These are phyloP conservation scores for Cryptococcus sp. DNA, from an alignment of 1,284 basidiomycete genomes.

Conservation along the genomic window DNA sequence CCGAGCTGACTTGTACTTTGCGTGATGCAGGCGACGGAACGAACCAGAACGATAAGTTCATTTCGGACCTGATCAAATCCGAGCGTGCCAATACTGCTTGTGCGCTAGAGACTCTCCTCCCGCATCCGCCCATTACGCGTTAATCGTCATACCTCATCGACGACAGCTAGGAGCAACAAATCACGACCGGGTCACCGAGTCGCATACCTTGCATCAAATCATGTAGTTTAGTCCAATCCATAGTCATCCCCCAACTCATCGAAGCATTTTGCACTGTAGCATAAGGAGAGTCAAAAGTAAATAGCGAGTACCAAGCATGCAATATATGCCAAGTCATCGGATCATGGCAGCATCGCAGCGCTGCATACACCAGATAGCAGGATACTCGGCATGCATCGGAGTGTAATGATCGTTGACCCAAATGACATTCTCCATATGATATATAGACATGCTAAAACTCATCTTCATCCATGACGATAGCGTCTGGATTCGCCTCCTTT, in stretches of 20 bases:
- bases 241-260: neutral
- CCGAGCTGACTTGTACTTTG: neutral
- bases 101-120: neutral
- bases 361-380: no score
- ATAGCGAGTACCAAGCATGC: neutral
- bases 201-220: no score
- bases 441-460: constrained; percentile 16
- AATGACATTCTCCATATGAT: neutral
- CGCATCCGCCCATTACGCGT: neutral
- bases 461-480: constrained; percentile 28
- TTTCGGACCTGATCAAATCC: constrained; percentile 1
- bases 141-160: neutral
- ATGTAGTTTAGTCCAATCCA: no score
- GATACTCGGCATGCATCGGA: no score
- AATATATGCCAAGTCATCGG: no score
- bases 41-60: neutral
- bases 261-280: neutral
- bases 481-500: constrained; percentile 32
- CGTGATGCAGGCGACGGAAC: neutral
- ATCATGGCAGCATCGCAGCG: no score
- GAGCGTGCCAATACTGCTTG: neutral
- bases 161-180: no score
- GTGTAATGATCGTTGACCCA: no score
- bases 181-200: no score
- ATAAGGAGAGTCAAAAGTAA: neutral